These are phyloP conservation scores for Diaporthe batatas DNA, from an alignment of 2,329 filamentous ascomycete genomes.

Conservation along the genomic window DNA sequence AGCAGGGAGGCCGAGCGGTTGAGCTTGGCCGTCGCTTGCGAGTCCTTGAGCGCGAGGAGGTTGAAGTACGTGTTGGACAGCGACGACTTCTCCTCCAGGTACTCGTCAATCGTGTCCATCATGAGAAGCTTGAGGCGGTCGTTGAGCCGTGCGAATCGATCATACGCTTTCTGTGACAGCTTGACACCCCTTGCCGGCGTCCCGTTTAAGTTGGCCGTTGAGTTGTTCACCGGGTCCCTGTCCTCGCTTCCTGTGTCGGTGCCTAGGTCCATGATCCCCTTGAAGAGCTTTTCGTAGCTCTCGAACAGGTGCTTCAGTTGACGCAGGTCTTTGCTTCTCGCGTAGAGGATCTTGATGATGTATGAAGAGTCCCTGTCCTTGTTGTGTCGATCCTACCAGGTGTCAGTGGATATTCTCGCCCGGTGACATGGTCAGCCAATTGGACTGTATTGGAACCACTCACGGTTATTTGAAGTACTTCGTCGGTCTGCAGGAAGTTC, in stretches of 20 bases:
- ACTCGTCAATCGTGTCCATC: slow-evolving; percentile 72
- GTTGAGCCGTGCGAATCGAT: slow-evolving; percentile 70
- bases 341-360: slow-evolving; percentile 70
- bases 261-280: slow-evolving; percentile 66
- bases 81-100: slow-evolving; percentile 77
- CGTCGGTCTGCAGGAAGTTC: slow-evolving; percentile 48
- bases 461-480: slow-evolving; percentile 54
- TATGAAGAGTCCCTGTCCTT: slow-evolving; percentile 59
- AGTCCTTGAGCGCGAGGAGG: slow-evolving; percentile 81
- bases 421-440: neutral
- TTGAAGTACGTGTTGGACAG: slow-evolving; percentile 82
- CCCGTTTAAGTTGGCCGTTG: slow-evolving; percentile 22
- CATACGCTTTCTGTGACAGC: slow-evolving; percentile 61
- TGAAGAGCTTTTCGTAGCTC: slow-evolving; percentile 71
- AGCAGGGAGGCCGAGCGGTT: slow-evolving; percentile 79
- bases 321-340: slow-evolving; percentile 71
- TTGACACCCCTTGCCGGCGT: slow-evolving; percentile 45
- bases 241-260: slow-evolving; percentile 45
- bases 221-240: slow-evolving; percentile 19
- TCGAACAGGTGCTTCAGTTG: slow-evolving; percentile 72
- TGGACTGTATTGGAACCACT: slow-evolving; percentile 38
- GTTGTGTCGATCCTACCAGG: slow-evolving; percentile 43
- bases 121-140: slow-evolving; percentile 72
- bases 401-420: slow-evolving; percentile 38
- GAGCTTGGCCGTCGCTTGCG: slow-evolving; percentile 77